Conservation (phyloP, 352 stramenopile species). For the Aphanomyces euteiches region DNA sequence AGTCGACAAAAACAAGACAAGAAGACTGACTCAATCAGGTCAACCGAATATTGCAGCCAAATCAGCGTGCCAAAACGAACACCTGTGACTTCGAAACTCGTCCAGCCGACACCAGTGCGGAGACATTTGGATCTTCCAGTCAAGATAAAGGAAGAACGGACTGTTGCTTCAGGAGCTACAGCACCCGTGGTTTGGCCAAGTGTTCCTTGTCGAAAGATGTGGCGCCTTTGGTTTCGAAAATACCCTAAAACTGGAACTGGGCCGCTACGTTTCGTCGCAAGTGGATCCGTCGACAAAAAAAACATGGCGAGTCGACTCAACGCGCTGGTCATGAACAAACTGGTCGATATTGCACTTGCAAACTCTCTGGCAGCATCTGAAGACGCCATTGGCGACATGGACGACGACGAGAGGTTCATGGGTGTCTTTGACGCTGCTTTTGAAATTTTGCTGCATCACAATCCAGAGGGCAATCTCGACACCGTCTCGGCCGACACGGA, state of each 20-base stretch:
- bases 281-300: background rate
- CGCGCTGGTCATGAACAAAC: background rate
- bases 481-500: background rate
- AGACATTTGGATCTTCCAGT: no score
- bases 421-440: background rate
- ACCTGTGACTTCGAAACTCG: no score
- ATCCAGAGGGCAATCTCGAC: background rate
- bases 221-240: background rate
- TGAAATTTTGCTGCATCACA: background rate
- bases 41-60: no score
- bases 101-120: no score
- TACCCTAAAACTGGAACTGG: background rate
- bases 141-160: no score
- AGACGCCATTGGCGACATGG: background rate
- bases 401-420: background rate
- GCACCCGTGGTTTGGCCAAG: no score
- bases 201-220: background rate
- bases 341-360: background rate
- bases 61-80: no score
- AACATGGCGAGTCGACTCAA: background rate
- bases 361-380: background rate
- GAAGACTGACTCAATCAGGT: no score
- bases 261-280: background rate
- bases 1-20: no score
- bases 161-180: no score